Evolutionary conservation across 805 yeast species (phyloP), one percentile per base, ranked within the genome.

Genomic region (Candida ulmi): DNA sequence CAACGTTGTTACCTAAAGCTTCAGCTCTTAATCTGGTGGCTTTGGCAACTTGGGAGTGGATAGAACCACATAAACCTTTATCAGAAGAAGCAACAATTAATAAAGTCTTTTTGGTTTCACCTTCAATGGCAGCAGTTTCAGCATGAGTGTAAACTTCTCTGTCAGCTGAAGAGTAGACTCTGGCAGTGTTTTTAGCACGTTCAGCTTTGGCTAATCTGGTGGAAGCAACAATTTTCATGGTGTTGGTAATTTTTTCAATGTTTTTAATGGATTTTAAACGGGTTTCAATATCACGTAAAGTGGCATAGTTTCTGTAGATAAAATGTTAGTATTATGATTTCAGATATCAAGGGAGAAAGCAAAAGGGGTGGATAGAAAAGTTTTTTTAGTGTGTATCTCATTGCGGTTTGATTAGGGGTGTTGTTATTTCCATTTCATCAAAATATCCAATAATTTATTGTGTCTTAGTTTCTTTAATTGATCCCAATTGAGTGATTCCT

Each of bases 211-310:
- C 75, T 66, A 93, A 79, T 72, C 96, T 84, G 55, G 99, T 93
- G 31, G 98, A 91, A 31, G 99, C 99, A 60, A 93, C 99, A 70
- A 93, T 83, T 77, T 90, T 93, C 98, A 93, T 93, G 68, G 99
- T 93, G 73, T 93, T 93, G 72, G 99, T 93, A 73, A 93, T 93
- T 76, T 93, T 93, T 74, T 93, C 97, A 67, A 93, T 91, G 78
- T 93, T 93, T 77, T 91, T 93, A 67, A 93, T 93, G 51, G 97
- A 88, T 76, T 93, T 93, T 64, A 93, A 80, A 76, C 99, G 95
- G 68, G 78, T 84, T 76, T 93, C 99, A 62, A 93, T 95, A 71
- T 93, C 99, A 74, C 97, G 91, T 65, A 93, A 78, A 55, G 99
- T 93, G 60, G 99, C 99, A 75, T 88, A 91, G 75, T 81, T 82